Percentiles rank a stretch among this genome's conserved stretches.
Evolutionary conservation across 2,329 filamentous ascomycete genomes (phyloP).

Genomic region (Talaromyces sp.): DNA sequence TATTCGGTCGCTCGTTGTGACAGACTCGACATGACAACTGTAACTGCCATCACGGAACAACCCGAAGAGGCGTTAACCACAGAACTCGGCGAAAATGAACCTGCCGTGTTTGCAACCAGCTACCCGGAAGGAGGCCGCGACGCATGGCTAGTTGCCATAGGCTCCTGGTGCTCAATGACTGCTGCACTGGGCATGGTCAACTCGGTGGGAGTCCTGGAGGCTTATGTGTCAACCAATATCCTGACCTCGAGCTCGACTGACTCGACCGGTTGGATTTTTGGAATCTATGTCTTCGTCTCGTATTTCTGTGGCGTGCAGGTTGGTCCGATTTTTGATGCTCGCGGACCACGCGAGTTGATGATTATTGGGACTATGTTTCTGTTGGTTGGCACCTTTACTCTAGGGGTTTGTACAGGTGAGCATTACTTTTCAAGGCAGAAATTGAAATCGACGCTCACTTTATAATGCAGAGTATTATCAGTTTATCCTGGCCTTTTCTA

Average conservation of each 20-base stretch:
- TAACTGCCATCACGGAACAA: not conserved
- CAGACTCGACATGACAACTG: not conserved
- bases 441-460: not conserved
- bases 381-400: conserved; percentile 23
- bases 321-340: conserved; percentile 39
- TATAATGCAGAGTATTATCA: conserved; percentile 32
- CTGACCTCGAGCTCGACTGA: conserved; percentile 33
- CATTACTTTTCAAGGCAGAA: not conserved
- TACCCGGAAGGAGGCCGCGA: conserved; percentile 42
- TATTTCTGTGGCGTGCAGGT: conserved; percentile 32
- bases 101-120: not conserved
- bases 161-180: conserved; percentile 41
- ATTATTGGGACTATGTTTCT: conserved; percentile 30
- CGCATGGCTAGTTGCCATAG: conserved; percentile 45
- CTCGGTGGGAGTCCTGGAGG: conserved; percentile 38
- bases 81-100: conserved; percentile 3
- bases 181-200: conserved; percentile 42
- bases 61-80: not conserved
- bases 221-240: conserved; percentile 38
- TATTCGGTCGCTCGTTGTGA: not conserved
- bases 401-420: conserved; percentile 7
- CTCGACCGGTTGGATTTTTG: conserved; percentile 43
- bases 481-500: conserved; percentile 35
- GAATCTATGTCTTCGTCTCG: conserved; percentile 39
- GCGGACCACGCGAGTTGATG: conserved; percentile 28